A percentile compares a stretch with the other conserved stretches of the same genome.
phyloP scores from a whole-genome alignment of 768 basidiomycete genomes.

The Solioccasus polychromus region DNA sequence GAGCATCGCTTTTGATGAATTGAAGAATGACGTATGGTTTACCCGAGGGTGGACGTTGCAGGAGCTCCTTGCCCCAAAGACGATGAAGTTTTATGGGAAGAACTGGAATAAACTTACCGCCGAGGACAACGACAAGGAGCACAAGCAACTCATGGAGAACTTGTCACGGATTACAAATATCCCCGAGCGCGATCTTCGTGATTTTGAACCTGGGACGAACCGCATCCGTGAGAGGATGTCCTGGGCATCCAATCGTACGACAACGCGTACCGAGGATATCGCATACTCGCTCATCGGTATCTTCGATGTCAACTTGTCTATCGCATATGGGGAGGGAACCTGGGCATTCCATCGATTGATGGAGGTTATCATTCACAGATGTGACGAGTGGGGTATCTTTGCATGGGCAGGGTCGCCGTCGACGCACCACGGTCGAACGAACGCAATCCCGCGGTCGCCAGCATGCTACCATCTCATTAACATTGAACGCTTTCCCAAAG shows the following conservation, averaged over 20 bases:
- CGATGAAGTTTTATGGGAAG: slow-evolving; percentile 10
- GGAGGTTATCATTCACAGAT: slow-evolving; percentile 20
- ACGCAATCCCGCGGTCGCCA: slow-evolving; percentile 14
- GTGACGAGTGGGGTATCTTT: slow-evolving; percentile 24
- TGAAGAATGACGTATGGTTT: slow-evolving; percentile 11
- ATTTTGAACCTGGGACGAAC: slow-evolving; percentile 12
- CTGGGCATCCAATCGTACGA: slow-evolving; percentile 24
- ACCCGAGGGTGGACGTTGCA: slow-evolving; percentile 12
- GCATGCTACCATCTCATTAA: slow-evolving; percentile 13
- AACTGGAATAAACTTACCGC: slow-evolving; percentile 8
- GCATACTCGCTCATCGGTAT: slow-evolving; percentile 27
- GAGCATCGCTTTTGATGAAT: background rate
- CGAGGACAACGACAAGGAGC: slow-evolving; percentile 7
- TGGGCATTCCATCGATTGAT: slow-evolving; percentile 27
- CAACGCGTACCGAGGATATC: slow-evolving; percentile 23
- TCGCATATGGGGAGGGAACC: slow-evolving; percentile 15
- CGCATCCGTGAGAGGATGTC: slow-evolving; percentile 14
- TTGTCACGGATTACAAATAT: slow-evolving; percentile 10
- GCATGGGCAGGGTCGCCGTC: slow-evolving; percentile 21
- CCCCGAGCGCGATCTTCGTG: slow-evolving; percentile 5
- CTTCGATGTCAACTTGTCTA: slow-evolving; percentile 20
- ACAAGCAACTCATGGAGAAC: background rate
- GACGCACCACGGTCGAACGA: slow-evolving; percentile 9
- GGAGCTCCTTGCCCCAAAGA: slow-evolving; percentile 9
- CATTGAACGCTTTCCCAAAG: slow-evolving; percentile 3